Evolutionary conservation across 345 rosid species (phyloP), one percentile per base, ranked within the genome.

Genomic region (Brassica napus): DNA sequence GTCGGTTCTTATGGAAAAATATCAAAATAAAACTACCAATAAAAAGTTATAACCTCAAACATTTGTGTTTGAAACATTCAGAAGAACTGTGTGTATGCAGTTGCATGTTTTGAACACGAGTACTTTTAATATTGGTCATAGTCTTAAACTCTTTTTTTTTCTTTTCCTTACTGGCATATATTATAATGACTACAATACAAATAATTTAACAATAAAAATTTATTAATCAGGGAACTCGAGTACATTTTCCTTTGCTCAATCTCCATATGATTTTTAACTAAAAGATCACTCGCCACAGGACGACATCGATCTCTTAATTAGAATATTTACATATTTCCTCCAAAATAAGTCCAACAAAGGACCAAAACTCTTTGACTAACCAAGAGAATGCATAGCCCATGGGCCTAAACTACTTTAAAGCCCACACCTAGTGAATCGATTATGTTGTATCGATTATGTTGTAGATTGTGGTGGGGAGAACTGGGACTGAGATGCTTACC

Each of bases 381-480:
- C 47, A 7, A 55, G 9, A 16, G 6, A 55, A 15, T 18, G 8
- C 9, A 24, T 6, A 34, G 54, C 8, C 1, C 15, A 68, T 74
- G 69, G 73, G 58, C 32, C 68, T 65, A 5, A 24, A 30, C 0
- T 5, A 31, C 0, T 2, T 77, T 8, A 31, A 32, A 35, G 70
- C 70, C 63, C 16, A 32, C 23, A 58, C n/a, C 8, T 32, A 60
- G 24, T 23, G 14, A 18, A 18, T 18, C 21, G 37, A 34, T 34
- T 1, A 34, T 34, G 37, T 5, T 34, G 37, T 84, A 93, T 18
- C 21, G 37, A 34, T 34, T 1, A 34, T 34, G 37, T 5, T 34
- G 37, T 84, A 93, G 99, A 95, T 93, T 85, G 99, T 93, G 12
- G 92, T 95, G 15, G 99, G 98, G 55, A 87, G 98, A 83, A 86